A percentile compares a stretch with the other conserved stretches of the same genome.
phyloP scores from a whole-genome alignment of 352 stramenopile species.

The Elongisporangium prolatum region DNA sequence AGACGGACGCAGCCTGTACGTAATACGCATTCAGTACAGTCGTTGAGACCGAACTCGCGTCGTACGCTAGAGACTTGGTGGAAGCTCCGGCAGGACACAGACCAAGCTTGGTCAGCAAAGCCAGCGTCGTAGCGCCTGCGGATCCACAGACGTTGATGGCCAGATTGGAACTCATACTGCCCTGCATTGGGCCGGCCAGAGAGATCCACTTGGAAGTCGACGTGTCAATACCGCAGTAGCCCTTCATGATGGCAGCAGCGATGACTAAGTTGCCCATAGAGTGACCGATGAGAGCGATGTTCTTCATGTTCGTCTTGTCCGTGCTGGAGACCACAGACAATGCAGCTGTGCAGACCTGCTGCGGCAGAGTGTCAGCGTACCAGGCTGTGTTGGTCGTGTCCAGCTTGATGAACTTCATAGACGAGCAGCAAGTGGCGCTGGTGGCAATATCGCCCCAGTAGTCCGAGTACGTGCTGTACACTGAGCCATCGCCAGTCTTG shows the following conservation, averaged over 20 bases:
- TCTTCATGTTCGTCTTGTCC: slow-evolving; percentile 13
- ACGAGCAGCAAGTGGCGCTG: slow-evolving; percentile 22
- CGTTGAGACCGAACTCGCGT: neutral
- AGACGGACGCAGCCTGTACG: neutral
- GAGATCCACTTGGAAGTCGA: slow-evolving; percentile 3
- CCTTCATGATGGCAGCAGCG: slow-evolving; percentile 5
- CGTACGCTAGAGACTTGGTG: neutral
- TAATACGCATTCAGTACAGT: slow-evolving; percentile 1
- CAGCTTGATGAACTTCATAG: slow-evolving; percentile 22
- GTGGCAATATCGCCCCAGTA: slow-evolving; percentile 25
- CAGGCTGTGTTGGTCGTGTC: slow-evolving; percentile 22
- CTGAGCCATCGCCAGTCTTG: too few species aligned
- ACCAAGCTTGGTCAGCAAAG: slow-evolving; percentile 2
- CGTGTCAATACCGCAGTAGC: slow-evolving; percentile 8
- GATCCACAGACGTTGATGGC: neutral
- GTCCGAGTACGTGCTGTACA: neutral
- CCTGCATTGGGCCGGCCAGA: neutral
- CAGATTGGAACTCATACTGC: neutral
- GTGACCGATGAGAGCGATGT: slow-evolving; percentile 11
- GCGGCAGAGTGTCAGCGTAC: slow-evolving; percentile 12
- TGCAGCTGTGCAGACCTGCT: slow-evolving; percentile 17
- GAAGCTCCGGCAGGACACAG: slow-evolving; percentile 1
- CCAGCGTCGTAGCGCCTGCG: neutral
- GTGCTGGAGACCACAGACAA: slow-evolving; percentile 1
- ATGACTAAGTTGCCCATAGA: slow-evolving; percentile 21